These are phyloP conservation scores for Wickerhamiella siamensis DNA, from an alignment of 805 yeast genomes.

Conservation along the genomic window DNA sequence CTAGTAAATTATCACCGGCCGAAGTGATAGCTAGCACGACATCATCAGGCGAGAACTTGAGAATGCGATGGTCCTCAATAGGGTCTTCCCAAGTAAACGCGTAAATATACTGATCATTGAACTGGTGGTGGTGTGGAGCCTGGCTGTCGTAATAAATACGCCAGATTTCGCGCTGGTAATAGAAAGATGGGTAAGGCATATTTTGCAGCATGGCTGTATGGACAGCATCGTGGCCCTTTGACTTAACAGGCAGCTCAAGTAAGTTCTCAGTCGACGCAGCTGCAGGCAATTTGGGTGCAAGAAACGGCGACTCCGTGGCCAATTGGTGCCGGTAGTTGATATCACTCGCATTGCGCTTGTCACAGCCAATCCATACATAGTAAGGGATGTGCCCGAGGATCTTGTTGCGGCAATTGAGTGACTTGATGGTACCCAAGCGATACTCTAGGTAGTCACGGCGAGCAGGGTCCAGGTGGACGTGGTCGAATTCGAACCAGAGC, in stretches of 20 bases:
- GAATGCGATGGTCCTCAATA: conserved; percentile 56
- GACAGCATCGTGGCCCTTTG: conserved; percentile 70
- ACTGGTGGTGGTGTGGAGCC: conserved; percentile 52
- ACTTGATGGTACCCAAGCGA: conserved; percentile 66
- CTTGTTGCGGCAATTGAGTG: conserved; percentile 51
- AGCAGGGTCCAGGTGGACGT: conserved; percentile 63
- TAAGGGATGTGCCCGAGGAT: conserved; percentile 63
- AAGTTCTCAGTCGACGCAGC: not conserved
- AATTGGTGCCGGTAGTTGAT: conserved; percentile 43
- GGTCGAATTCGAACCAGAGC: conserved; percentile 75
- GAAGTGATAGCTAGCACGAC: conserved; percentile 73
- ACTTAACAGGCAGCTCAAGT: conserved; percentile 11
- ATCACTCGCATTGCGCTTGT: conserved; percentile 38
- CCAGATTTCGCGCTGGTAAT: conserved; percentile 65
- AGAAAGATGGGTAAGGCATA: conserved; percentile 66
- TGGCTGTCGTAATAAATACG: conserved; percentile 67
- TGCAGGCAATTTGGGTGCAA: conserved; percentile 38
- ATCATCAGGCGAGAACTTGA: conserved; percentile 46
- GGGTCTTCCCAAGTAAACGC: conserved; percentile 92
- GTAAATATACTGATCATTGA: conserved; percentile 65
- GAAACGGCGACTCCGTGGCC: conserved; percentile 71
- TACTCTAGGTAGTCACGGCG: conserved; percentile 76
- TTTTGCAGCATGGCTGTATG: conserved; percentile 43
- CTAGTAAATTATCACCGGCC: conserved; percentile 69
- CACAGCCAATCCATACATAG: conserved; percentile 71